These are phyloP conservation scores for Coemansia sp. DNA, from an alignment of 192 early-diverging fungal species.

Conservation along the genomic window DNA sequence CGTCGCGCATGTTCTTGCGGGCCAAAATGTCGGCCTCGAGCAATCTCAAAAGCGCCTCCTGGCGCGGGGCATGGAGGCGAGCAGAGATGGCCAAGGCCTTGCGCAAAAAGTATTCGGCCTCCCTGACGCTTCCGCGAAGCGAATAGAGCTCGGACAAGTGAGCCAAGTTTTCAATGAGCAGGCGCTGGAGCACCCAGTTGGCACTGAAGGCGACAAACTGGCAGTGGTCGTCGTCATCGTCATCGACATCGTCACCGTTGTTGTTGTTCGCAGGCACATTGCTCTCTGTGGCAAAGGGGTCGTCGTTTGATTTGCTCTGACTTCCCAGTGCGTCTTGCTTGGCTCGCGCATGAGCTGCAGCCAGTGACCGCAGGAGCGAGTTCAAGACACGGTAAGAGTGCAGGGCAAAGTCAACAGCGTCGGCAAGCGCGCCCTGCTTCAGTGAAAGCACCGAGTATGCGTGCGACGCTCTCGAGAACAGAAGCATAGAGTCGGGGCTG, in stretches of 20 bases:
- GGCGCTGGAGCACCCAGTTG: slow-evolving; percentile 47
- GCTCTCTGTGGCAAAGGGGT: slow-evolving; percentile 27
- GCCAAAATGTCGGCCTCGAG: slow-evolving; percentile 28
- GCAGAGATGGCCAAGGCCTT: slow-evolving; percentile 23
- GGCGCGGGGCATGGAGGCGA: slow-evolving; percentile 19
- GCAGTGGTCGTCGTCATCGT: slow-evolving; percentile 3
- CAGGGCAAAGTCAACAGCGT: slow-evolving; percentile 34
- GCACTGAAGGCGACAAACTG: slow-evolving; percentile 26
- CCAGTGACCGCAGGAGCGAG: slow-evolving; percentile 28
- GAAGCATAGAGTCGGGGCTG: slow-evolving; percentile 22
- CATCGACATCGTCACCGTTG: not conserved
- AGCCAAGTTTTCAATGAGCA: slow-evolving; percentile 27
- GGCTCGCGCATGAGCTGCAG: slow-evolving; percentile 4
- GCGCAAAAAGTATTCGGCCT: slow-evolving; percentile 41
- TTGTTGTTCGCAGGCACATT: not conserved
- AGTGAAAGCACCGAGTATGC: slow-evolving; percentile 32
- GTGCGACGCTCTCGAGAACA: slow-evolving; percentile 25
- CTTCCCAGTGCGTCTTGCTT: not conserved
- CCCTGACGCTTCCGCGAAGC: slow-evolving; percentile 41
- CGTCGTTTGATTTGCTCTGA: slow-evolving; percentile 6
- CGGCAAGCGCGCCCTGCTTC: slow-evolving; percentile 37
- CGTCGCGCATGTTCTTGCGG: slow-evolving; percentile 31
- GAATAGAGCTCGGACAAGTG: slow-evolving; percentile 36
- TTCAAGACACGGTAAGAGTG: slow-evolving; percentile 45
- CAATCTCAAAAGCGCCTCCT: slow-evolving; percentile 14